Percentiles rank a stretch among this genome's conserved stretches.
These are phyloP conservation scores for Cladosporium austrohemisphaericum DNA, from an alignment of 2,329 filamentous ascomycete species.

Conservation along the genomic window DNA sequence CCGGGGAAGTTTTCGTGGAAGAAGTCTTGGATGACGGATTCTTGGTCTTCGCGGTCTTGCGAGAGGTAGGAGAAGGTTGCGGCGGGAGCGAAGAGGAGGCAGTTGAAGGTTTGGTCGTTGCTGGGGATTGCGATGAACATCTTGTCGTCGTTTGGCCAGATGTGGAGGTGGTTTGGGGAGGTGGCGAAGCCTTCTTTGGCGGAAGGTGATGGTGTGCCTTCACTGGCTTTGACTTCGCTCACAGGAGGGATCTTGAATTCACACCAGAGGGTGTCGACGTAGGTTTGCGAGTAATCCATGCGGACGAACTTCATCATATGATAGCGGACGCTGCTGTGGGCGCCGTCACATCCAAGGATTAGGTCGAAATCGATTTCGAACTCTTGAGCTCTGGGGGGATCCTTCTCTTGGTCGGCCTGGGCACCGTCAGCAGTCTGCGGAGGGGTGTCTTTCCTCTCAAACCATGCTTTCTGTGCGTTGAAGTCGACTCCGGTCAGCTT, in stretches of 20 bases:
- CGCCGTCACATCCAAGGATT: constrained; percentile 90
- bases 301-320: constrained; percentile 93
- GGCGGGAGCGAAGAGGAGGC: constrained; percentile 83
- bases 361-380: constrained; percentile 86
- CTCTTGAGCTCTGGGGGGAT: constrained; percentile 47
- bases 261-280: constrained; percentile 96
- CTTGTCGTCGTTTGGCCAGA: constrained; percentile 73
- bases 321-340: constrained; percentile 84
- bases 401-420: constrained; percentile 33
- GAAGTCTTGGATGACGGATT: constrained; percentile 61
- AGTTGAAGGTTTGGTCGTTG: constrained; percentile 89
- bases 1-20: constrained; percentile 86
- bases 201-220: constrained; percentile 25
- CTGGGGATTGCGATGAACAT: constrained; percentile 98
- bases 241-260: constrained; percentile 72
- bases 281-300: constrained; percentile 89
- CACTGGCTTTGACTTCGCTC: constrained; percentile 35
- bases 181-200: constrained; percentile 63
- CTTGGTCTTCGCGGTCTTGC: constrained; percentile 51
- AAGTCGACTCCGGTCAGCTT: constrained; percentile 92
- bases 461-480: constrained; percentile 74
- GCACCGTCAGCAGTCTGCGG: constrained; percentile 34
- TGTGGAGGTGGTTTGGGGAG: constrained; percentile 90
- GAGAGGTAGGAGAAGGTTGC: constrained; percentile 61
- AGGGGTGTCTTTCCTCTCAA: constrained; percentile 54